These are phyloP conservation scores for Trypanosoma grayi DNA, from an alignment of 208 protist genomes.

Conservation along the genomic window DNA sequence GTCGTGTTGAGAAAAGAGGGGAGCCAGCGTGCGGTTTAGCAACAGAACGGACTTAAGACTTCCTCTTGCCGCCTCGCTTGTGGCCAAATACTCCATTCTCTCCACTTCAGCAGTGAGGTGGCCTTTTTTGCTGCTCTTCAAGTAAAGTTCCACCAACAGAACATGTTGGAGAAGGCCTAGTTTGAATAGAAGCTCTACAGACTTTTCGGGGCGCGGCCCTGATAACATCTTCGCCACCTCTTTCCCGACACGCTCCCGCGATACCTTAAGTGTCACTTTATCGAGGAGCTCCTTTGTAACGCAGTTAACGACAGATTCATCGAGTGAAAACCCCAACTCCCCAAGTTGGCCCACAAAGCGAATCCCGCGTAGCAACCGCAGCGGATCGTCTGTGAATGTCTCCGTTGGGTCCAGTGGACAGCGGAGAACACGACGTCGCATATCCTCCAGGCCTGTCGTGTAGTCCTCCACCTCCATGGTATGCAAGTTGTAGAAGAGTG, in stretches of 20 bases:
- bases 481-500: constrained; percentile 99
- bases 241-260: constrained; percentile 81
- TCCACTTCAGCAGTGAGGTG: constrained; percentile 40
- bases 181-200: constrained; percentile 51
- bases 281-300: constrained; percentile 56
- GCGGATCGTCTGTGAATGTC: constrained; percentile 93
- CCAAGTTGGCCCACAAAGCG: constrained; percentile 91
- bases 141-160: constrained; percentile 58
- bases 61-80: neutral
- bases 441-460: constrained; percentile 89
- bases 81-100: constrained; percentile 29
- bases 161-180: constrained; percentile 65
- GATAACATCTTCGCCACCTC: constrained; percentile 85
- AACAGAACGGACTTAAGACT: constrained; percentile 24
- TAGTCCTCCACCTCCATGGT: constrained; percentile 94
- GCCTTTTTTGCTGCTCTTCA: constrained; percentile 46
- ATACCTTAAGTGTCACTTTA: constrained; percentile 73
- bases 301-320: constrained; percentile 42
- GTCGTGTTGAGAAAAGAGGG: constrained; percentile 27
- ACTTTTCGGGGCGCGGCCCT: constrained; percentile 45
- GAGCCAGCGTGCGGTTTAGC: constrained; percentile 35
- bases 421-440: constrained; percentile 79
- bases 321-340: constrained; percentile 80
- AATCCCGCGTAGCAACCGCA: constrained; percentile 92
- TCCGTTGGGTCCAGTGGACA: constrained; percentile 84